These are phyloP conservation scores for Eutypella sp. DNA, from an alignment of 2,329 filamentous ascomycete genomes.

Conservation along the genomic window DNA sequence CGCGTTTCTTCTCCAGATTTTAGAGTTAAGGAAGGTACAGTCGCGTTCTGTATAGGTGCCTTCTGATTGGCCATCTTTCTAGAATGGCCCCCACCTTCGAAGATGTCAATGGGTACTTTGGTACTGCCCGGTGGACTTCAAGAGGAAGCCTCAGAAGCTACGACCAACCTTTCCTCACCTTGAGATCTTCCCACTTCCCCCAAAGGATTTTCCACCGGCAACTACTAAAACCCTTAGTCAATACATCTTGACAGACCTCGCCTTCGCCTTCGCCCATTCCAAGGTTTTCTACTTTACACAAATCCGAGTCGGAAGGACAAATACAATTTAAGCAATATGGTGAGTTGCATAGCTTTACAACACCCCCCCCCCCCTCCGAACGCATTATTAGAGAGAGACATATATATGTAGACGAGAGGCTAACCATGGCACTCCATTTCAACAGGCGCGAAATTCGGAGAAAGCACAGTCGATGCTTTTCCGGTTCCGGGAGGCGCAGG, in stretches of 20 bases:
- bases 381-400: too few relatives aligned
- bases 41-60: neutral
- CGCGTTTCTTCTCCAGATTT: neutral
- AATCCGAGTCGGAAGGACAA: neutral
- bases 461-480: slow-evolving; percentile 99
- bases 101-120: neutral
- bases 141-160: too few relatives aligned
- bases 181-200: too few relatives aligned
- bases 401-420: neutral
- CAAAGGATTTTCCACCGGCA: too few relatives aligned
- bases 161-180: too few relatives aligned
- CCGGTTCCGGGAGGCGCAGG: slow-evolving; percentile 96
- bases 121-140: too few relatives aligned
- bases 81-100: neutral
- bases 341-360: slow-evolving; percentile 8
- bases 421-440: slow-evolving; percentile 2
- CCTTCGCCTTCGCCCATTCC: neutral
- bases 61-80: neutral
- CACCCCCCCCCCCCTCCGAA: too few relatives aligned
- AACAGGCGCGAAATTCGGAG: slow-evolving; percentile 88
- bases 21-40: neutral
- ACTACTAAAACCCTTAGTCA: too few relatives aligned
- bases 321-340: slow-evolving; percentile 23
- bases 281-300: neutral
- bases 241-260: too few relatives aligned